phyloP scores from a whole-genome alignment of 148 eudicot genomes.

The Polygonum maritimum region DNA sequence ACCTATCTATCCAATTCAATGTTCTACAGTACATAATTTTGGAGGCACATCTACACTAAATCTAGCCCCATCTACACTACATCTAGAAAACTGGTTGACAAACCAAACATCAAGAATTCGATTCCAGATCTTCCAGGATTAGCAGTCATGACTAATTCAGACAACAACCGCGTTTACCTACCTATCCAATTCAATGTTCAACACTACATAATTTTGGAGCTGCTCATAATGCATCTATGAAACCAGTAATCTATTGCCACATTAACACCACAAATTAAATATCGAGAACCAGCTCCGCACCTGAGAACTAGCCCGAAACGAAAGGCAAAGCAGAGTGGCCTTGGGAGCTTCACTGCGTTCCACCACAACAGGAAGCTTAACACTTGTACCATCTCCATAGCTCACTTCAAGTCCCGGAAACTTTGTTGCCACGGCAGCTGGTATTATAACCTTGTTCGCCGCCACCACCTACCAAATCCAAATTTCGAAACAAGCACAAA shows the following conservation, averaged over 20 bases:
- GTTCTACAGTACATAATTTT: neutral
- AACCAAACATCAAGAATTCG: neutral
- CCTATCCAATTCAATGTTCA: too few species aligned
- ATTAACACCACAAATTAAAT: too few species aligned
- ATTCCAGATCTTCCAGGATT: too few species aligned
- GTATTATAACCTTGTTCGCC: conserved; percentile 66
- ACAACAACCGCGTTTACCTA: neutral
- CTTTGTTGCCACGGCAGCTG: conserved; percentile 70
- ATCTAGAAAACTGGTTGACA: neutral
- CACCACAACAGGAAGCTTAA: conserved; percentile 53
- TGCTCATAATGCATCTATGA: too few species aligned
- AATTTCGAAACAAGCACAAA: neutral
- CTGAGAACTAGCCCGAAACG: conserved; percentile 87
- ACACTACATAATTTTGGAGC: too few species aligned
- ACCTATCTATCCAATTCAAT: neutral
- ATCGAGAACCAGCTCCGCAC: conserved; percentile 16
- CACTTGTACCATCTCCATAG: conserved; percentile 44
- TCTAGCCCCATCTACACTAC: too few species aligned
- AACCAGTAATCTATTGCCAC: too few species aligned
- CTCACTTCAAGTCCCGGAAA: conserved; percentile 67
- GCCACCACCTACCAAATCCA: conserved; percentile 39
- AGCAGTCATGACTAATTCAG: too few species aligned
- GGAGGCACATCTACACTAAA: too few species aligned
- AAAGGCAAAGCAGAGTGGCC: conserved; percentile 65
- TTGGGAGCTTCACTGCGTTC: conserved; percentile 43